phyloP scores from a whole-genome alignment of 2,329 filamentous ascomycete genomes.

The Penicillium sumatraense region DNA sequence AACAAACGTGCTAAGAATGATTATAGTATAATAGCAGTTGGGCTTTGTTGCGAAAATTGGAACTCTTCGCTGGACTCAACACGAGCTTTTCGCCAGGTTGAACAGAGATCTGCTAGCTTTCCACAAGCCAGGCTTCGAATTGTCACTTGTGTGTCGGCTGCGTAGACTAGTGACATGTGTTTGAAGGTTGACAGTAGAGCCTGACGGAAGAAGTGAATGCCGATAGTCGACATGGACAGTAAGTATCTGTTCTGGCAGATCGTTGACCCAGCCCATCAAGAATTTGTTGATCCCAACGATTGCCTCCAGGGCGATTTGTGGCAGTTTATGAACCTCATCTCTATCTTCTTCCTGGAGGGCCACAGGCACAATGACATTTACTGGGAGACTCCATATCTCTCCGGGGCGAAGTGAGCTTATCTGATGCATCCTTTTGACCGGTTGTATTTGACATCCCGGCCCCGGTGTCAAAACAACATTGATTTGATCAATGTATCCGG shows the following conservation, averaged over 20 bases:
- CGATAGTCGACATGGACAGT: conserved; percentile 34
- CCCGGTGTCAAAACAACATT: conserved; percentile 27
- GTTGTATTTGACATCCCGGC: conserved; percentile 28
- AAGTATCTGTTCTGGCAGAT: conserved; percentile 27
- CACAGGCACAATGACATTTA: conserved; percentile 29
- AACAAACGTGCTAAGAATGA: neutral
- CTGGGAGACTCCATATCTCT: conserved; percentile 35
- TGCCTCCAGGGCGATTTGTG: conserved; percentile 18
- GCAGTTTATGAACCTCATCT: neutral
- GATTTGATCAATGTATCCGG: conserved; percentile 31
- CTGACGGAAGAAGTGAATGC: conserved; percentile 35
- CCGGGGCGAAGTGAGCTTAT: conserved; percentile 33
- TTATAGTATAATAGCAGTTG: too few relatives aligned
- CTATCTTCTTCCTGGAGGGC: conserved; percentile 8
- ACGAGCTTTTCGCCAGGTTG: neutral
- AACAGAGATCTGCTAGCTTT: neutral
- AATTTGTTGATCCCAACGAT: conserved; percentile 36
- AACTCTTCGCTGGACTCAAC: neutral
- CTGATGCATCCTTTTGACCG: conserved; percentile 23
- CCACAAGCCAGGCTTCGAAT: neutral
- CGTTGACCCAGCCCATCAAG: conserved; percentile 22
- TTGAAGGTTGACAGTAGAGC: conserved; percentile 27
- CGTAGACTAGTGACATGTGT: conserved; percentile 28
- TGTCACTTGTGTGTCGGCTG: neutral
- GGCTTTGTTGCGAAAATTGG: too few relatives aligned